Conservation (phyloP, 495 filamentous ascomycete species). For the Aspergillus nidulans region DNA sequence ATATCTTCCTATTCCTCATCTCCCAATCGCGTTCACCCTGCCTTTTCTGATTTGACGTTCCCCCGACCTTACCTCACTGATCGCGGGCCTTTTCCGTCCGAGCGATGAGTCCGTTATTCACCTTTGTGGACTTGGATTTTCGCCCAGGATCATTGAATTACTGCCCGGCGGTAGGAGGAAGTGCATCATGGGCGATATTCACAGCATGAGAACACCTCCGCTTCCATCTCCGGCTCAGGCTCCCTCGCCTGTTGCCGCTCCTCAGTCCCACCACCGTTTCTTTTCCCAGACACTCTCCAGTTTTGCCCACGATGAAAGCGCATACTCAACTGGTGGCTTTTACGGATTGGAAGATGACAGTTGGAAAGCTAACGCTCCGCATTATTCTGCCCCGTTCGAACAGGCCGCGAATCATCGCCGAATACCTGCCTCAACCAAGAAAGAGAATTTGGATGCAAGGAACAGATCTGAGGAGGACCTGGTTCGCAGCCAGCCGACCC, state of each 20-base stretch:
- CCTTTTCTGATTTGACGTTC: slow-evolving; percentile 1
- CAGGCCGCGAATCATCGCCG: slow-evolving; percentile 18
- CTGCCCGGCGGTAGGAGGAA: slow-evolving; percentile 32
- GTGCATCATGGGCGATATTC: slow-evolving; percentile 38
- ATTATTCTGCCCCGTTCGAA: slow-evolving; percentile 15
- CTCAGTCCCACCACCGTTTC: slow-evolving; percentile 26
- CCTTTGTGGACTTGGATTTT: slow-evolving; percentile 32
- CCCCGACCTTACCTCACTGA: slow-evolving; percentile 5
- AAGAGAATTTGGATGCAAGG: slow-evolving; percentile 25
- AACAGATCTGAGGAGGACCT: slow-evolving; percentile 30
- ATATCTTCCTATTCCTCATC: background rate
- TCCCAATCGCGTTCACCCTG: background rate
- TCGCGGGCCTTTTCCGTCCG: slow-evolving; percentile 27
- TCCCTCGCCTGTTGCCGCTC: slow-evolving; percentile 26
- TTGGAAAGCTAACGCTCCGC: slow-evolving; percentile 25
- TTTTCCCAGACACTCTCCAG: slow-evolving; percentile 25
- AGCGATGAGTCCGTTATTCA: slow-evolving; percentile 33
- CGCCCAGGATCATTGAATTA: slow-evolving; percentile 32
- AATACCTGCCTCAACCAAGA: slow-evolving; percentile 10
- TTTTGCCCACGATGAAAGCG: slow-evolving; percentile 17
- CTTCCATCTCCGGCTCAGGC: slow-evolving; percentile 42
- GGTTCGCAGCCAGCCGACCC: slow-evolving; percentile 35
- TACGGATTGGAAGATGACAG: slow-evolving; percentile 17
- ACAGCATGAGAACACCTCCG: slow-evolving; percentile 39
- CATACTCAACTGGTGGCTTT: slow-evolving; percentile 19